phyloP scores from a whole-genome alignment of 306 rosid species.

The Rubus parviflorus region DNA sequence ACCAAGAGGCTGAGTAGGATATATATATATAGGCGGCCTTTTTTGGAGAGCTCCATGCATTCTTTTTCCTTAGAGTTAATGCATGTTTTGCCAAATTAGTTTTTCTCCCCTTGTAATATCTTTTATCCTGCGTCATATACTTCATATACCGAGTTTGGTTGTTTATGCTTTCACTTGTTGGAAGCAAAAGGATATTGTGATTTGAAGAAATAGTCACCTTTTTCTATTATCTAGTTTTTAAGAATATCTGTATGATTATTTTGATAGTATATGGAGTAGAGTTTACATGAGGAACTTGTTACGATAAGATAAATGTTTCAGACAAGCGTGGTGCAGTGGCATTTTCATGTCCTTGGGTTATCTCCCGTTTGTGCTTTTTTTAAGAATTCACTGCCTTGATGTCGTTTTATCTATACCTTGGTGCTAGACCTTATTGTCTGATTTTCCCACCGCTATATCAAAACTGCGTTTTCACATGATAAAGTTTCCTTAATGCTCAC shows the following conservation, averaged over 20 bases:
- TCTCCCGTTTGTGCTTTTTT: neutral
- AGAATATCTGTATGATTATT: too few relatives aligned
- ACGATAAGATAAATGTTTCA: neutral
- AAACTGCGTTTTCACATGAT: neutral
- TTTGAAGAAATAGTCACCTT: neutral
- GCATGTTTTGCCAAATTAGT: neutral
- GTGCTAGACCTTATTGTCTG: neutral
- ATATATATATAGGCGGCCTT: neutral
- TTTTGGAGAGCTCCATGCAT: neutral
- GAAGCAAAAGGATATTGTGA: neutral
- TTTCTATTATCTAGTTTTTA: neutral
- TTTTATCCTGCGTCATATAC: neutral
- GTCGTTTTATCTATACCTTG: neutral
- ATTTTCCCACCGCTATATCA: slow-evolving; percentile 1
- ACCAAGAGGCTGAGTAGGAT: neutral
- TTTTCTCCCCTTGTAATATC: neutral
- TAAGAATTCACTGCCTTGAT: neutral
- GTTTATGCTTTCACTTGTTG: neutral
- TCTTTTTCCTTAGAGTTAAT: neutral
- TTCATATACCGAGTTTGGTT: neutral
- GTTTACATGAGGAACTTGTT: neutral
- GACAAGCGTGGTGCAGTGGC: neutral
- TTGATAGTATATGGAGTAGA: neutral
- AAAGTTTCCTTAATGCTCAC: neutral
- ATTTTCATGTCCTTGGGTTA: neutral